phyloP scores from a whole-genome alignment of 2,329 filamentous ascomycete genomes.

The Curvularia spicifera region DNA sequence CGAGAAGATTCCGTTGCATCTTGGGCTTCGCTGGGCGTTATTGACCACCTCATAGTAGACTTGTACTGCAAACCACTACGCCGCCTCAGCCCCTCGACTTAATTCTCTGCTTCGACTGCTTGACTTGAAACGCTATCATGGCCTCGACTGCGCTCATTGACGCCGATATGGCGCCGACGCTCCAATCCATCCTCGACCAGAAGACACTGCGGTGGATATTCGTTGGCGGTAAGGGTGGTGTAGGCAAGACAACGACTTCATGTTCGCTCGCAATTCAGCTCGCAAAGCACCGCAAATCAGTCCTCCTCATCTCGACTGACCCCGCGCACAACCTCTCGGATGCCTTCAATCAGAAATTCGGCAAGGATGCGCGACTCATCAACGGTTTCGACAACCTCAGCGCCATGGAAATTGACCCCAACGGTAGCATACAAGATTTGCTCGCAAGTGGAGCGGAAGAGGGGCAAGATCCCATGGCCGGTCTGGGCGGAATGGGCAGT shows the following conservation, averaged over 20 bases:
- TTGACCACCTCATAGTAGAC: neutral
- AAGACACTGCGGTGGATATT: conserved; percentile 98
- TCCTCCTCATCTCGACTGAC: conserved; percentile 97
- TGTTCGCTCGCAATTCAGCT: conserved; percentile 98
- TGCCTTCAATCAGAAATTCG: conserved; percentile 98
- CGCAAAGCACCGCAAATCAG: conserved; percentile 90
- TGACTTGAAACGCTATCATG: conserved; percentile 37
- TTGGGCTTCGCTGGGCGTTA: neutral
- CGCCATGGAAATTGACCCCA: conserved; percentile 99
- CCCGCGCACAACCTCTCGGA: conserved; percentile 97
- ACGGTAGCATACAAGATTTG: conserved; percentile 95
- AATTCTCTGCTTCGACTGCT: neutral
- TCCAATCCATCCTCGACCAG: conserved; percentile 94
- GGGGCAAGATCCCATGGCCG: conserved; percentile 72
- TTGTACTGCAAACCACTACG: neutral
- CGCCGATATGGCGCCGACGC: conserved; percentile 86
- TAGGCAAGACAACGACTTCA: conserved; percentile 99
- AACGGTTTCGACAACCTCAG: conserved; percentile 92
- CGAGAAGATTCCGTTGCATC: conserved; percentile 20
- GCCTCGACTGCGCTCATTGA: conserved; percentile 45
- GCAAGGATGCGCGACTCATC: conserved; percentile 93
- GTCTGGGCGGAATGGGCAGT: conserved; percentile 74
- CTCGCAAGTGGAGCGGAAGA: conserved; percentile 78
- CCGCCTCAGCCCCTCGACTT: neutral
- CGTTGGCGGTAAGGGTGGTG: conserved; percentile 96